Evolutionary conservation across 805 yeast genomes (phyloP), one percentile per base, ranked within the genome.

Genomic region (Kluyveromyces siamensis): DNA sequence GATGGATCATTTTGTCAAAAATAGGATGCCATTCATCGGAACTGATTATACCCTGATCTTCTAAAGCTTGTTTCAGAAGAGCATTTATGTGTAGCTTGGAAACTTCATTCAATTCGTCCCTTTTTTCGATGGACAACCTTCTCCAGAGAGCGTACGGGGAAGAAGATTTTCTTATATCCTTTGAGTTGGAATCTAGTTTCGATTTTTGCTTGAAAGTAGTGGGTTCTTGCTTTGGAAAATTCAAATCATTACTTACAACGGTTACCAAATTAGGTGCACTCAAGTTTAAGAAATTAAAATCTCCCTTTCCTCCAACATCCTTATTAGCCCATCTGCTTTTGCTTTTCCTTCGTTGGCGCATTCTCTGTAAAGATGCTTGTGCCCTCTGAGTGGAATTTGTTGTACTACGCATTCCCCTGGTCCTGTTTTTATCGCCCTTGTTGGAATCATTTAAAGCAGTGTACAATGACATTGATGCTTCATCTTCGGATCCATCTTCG

Each of bases 401-500:
- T 9, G 70, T 66, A 40, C 60, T 65, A 52, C 76, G 65, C 37
- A 70, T 54, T 2, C 68, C 59, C 44, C 72, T 55, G 9, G 66
- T 57, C 17, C 65, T 67, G 33, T 65, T 60, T 41, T 63, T 65
- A 17, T 68, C 70, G 41, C 60, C 63, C 1, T 60, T 48, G 16
- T 62, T 61, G 11, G 63, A 66, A 35, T 58, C 65, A 49, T 72
- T 68, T n/a, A 81, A 60, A 0, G 83, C 76, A 0, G 84, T 75
- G 56, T 81, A 81, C 19, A 81, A 61, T 0, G 86, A 80, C 86
- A 82, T 80, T 0, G 81, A 83, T 11, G 79, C 77, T 55, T 82
- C 87, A 60, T 82, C 86, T 57, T 81, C 87, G 6, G 64, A 54
- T 8, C 55, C 54, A 13, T 52, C 60, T 36, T 57, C 57, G 41